These are phyloP conservation scores for Echinosophora koreensis DNA, from an alignment of 306 rosid species.

Conservation along the genomic window DNA sequence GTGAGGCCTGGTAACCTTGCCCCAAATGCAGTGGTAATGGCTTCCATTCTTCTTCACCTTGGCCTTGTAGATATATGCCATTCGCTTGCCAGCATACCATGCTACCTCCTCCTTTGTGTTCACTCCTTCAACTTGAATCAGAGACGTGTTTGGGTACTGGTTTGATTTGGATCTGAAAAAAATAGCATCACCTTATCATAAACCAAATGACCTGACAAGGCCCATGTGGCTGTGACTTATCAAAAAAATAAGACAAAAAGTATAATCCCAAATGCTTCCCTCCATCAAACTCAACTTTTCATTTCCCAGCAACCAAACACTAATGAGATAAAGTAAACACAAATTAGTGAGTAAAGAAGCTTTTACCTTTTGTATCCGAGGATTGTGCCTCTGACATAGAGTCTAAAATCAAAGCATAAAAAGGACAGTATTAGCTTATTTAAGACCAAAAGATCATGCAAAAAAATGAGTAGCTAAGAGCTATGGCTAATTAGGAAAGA, in stretches of 20 bases:
- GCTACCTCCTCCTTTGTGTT: constrained; percentile 91
- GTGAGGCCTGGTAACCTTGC: constrained; percentile 86
- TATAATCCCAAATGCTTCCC: neutral
- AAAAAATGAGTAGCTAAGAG: neutral
- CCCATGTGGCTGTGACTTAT: neutral
- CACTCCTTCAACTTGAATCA: constrained; percentile 90
- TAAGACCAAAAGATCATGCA: neutral
- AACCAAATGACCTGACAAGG: neutral
- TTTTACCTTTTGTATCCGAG: constrained; percentile 93
- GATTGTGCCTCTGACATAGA: constrained; percentile 83
- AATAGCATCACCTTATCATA: neutral
- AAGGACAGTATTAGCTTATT: neutral
- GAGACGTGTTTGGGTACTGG: constrained; percentile 87
- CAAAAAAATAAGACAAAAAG: neutral
- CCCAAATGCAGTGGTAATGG: constrained; percentile 95
- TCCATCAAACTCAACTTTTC: neutral
- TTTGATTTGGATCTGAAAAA: constrained; percentile 82
- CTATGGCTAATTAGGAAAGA: neutral
- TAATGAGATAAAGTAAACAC: neutral
- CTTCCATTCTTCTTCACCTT: constrained; percentile 83
- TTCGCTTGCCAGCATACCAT: constrained; percentile 85
- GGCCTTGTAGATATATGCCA: constrained; percentile 94
- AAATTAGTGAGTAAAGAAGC: neutral
- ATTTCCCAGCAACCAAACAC: constrained; percentile 20
- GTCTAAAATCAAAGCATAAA: constrained; percentile 52